Base-by-base conservation (phyloP, 768 basidiomycete genomes). In the Phaffia tasmanica region DNA sequence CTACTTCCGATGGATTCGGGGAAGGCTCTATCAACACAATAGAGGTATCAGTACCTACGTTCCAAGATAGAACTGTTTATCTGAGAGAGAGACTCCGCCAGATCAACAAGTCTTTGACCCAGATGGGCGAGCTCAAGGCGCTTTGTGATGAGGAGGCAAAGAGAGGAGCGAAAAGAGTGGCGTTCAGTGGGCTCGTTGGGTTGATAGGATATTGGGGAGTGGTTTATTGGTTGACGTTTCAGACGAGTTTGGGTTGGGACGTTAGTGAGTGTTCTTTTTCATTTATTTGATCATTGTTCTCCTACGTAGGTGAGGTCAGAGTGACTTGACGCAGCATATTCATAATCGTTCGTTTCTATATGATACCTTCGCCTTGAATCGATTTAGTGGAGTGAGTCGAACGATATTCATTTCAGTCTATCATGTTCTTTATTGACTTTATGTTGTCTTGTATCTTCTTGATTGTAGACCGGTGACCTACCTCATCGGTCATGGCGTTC, bases 181-280 rank as follows among this genome's bases (percentile, higher is more conserved):
- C 85, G 0, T 69, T 83, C 6, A 80, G 80, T 4, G 85, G 84
- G 0, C 80, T 86, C 53, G 83, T 79, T 4, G 79, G 82, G 73
- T 79, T 86, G 8, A 79, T 83, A 4, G 79, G 80, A 0, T 86
- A 86, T 73, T 87, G 85, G 85, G 83, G 77, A 2, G 75, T 79
- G 2, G 83, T 86, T 2, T 82, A 83, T 50, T 78, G 83, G n/a
- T 75, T 84, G 59, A 86, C 84, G 63, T 84, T 84, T 53, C 48
- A 62, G 55, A 54, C 56, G 15, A 59, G 53, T 21, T 15, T 47
- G 30, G 64, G 55, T 53, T 69, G n/a, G 64, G 35, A 42, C 35
- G n/a, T 42, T 15, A 35, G 19, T 61, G 18, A 2, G 51, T 56
- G 47, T 53, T 54, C 35, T 30, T 42, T 29, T 18, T 8, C n/a